These are phyloP conservation scores for Phaffia tasmanica DNA, from an alignment of 768 basidiomycete species.

Conservation along the genomic window DNA sequence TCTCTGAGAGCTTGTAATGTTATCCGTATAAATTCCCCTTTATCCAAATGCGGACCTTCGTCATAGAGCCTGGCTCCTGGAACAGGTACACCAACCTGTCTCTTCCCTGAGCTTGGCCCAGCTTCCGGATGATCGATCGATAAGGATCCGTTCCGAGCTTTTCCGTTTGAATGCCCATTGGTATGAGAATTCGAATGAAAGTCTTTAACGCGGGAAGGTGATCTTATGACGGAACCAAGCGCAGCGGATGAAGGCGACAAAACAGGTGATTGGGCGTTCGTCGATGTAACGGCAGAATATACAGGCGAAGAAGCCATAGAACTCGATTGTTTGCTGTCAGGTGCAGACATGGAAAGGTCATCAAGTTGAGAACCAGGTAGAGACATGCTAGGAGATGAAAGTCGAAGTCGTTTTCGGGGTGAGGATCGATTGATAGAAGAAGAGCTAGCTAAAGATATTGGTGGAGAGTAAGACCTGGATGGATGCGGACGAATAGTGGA, in stretches of 20 bases:
- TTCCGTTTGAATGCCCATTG: background rate
- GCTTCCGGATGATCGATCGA: background rate
- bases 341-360: background rate
- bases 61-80: conserved; percentile 67
- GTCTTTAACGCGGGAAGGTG: background rate
- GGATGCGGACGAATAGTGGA: too few relatives aligned
- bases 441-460: too few relatives aligned
- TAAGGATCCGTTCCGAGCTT: background rate
- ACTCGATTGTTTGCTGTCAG: background rate
- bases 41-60: conserved; percentile 50
- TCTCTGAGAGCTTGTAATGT: conserved; percentile 81
- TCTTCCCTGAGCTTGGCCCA: background rate
- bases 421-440: too few relatives aligned
- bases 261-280: background rate
- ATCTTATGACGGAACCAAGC: background rate
- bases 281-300: background rate
- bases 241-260: background rate
- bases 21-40: conserved; percentile 82
- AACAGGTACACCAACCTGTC: background rate
- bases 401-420: too few relatives aligned
- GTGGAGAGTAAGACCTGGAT: too few relatives aligned
- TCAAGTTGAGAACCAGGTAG: too few relatives aligned
- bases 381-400: too few relatives aligned
- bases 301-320: background rate
- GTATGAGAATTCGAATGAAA: background rate